These are phyloP conservation scores for Suillus subalutaceus DNA, from an alignment of 768 basidiomycete species.

Conservation along the genomic window DNA sequence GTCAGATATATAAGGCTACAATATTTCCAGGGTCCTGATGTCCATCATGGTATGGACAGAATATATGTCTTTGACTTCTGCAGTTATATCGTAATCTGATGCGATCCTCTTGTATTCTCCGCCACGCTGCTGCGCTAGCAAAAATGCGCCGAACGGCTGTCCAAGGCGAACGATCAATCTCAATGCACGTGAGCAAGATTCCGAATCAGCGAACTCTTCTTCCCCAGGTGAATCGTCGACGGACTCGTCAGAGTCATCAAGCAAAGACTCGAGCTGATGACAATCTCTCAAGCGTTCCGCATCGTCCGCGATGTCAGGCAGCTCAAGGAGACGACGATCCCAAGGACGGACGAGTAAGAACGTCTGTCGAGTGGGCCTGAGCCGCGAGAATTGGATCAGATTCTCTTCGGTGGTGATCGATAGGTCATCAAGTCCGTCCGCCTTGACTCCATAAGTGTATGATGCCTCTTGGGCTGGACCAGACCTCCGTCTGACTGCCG, in stretches of 20 bases:
- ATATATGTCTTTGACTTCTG: too few relatives aligned
- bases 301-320: neutral
- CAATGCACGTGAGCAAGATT: neutral
- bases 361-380: neutral
- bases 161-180: neutral
- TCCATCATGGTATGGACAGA: too few relatives aligned
- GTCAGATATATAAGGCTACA: too few relatives aligned
- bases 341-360: neutral
- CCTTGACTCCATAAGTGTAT: neutral
- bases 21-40: too few relatives aligned
- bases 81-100: neutral
- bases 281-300: neutral
- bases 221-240: neutral
- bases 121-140: neutral
- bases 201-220: neutral
- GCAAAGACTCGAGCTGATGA: neutral
- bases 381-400: neutral
- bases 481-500: neutral
- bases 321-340: neutral
- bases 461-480: neutral
- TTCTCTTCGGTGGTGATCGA: neutral
- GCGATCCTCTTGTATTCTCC: neutral
- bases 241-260: too few relatives aligned
- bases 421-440: neutral
- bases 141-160: neutral